These are phyloP conservation scores for Stemphylium lycopersici DNA, from an alignment of 2,329 filamentous ascomycete genomes.

Conservation along the genomic window DNA sequence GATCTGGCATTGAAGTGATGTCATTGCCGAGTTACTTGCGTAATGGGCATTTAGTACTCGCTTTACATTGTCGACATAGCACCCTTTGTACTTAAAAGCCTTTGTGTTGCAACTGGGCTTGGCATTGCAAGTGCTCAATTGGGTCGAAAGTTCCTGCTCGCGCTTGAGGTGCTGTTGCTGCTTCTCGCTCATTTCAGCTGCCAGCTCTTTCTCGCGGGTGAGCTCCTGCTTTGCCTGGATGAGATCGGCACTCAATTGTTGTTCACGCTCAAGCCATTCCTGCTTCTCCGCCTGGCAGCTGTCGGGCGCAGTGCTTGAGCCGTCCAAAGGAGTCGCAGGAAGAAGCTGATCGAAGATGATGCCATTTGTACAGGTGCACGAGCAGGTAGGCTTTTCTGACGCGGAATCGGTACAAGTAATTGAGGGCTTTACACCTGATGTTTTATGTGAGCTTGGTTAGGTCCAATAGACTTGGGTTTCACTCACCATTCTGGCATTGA, in stretches of 20 bases:
- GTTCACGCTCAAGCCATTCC: background rate
- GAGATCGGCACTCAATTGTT: background rate
- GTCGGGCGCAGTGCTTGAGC: background rate
- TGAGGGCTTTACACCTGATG: background rate
- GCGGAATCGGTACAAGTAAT: background rate
- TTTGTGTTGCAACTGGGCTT: no score
- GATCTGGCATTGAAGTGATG: no score
- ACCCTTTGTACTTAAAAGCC: no score
- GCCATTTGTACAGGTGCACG: background rate
- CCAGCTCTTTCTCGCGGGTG: no score
- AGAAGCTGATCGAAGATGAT: background rate
- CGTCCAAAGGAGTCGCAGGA: background rate
- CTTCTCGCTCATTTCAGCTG: no score
- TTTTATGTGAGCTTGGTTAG: background rate
- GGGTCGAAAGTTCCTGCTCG: no score
- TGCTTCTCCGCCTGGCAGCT: background rate
- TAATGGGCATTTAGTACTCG: no score
- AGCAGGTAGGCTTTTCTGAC: background rate
- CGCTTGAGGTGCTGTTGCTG: no score
- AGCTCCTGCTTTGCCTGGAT: background rate
- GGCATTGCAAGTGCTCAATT: no score
- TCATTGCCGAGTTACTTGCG: no score
- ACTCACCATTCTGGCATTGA: background rate
- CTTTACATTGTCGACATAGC: no score
- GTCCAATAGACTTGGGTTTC: no score